phyloP scores from a whole-genome alignment of 768 basidiomycete genomes.

The Leucogyrophana mollusca region DNA sequence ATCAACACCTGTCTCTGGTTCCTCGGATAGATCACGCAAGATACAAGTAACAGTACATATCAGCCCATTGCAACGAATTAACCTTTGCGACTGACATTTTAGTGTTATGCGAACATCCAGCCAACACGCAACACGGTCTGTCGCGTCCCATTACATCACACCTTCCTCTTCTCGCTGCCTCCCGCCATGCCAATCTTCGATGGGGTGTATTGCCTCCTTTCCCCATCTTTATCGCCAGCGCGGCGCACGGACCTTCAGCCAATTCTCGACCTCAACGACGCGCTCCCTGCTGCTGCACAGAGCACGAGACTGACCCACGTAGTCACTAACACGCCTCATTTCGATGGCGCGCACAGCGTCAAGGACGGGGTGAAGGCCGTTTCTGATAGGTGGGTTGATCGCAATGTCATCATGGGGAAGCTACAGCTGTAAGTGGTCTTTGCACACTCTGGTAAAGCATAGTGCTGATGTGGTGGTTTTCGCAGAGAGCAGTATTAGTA shows the following conservation, averaged over 20 bases:
- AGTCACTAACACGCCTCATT: conserved; percentile 50
- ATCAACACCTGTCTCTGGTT: no score
- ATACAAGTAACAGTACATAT: no score
- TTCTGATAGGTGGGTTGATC: conserved; percentile 69
- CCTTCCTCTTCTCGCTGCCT: neutral
- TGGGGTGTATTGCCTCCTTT: conserved; percentile 45
- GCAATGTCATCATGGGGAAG: conserved; percentile 56
- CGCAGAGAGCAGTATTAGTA: conserved; percentile 60
- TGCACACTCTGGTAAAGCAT: neutral
- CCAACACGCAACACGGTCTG: no score
- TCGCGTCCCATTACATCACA: no score
- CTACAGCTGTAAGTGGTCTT: conserved; percentile 48
- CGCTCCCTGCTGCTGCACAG: conserved; percentile 46
- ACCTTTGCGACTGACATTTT: no score
- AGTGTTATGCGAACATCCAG: no score
- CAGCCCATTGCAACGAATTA: no score
- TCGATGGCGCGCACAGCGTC: conserved; percentile 47
- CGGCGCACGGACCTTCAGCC: conserved; percentile 44
- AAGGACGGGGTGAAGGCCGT: conserved; percentile 17
- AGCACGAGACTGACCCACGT: no score
- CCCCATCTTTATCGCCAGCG: conserved; percentile 43
- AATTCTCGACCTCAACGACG: conserved; percentile 55
- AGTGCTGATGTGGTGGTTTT: conserved; percentile 4
- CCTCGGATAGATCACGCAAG: no score
- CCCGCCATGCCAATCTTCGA: conserved; percentile 44